A percentile compares a stretch with the other conserved stretches of the same genome.
Conservation (phyloP, 2,329 filamentous ascomycete species). For the Phialophora expanda region DNA sequence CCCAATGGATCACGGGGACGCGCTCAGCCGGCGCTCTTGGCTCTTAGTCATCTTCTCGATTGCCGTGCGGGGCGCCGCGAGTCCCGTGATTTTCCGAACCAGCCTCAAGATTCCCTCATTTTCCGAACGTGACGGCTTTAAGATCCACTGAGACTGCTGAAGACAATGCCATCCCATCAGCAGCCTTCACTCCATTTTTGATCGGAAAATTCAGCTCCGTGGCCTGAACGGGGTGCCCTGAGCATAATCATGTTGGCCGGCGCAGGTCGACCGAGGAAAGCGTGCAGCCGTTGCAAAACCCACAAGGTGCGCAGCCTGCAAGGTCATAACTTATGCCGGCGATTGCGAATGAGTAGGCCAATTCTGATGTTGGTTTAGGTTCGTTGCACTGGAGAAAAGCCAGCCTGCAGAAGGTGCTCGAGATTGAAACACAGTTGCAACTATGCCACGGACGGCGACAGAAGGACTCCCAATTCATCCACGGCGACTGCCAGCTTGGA, state of each 20-base stretch:
- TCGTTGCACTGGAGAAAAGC: conserved; percentile 15
- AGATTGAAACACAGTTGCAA: conserved; percentile 8
- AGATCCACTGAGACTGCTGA: neutral
- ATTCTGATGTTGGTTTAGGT: neutral
- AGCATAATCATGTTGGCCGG: conserved; percentile 18
- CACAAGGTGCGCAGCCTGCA: conserved; percentile 8
- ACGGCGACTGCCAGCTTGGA: neutral
- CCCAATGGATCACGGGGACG: neutral
- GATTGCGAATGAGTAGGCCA: neutral
- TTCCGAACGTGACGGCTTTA: neutral
- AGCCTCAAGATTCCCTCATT: neutral
- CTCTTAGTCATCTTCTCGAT: conserved; percentile 1
- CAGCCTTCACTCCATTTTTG: neutral
- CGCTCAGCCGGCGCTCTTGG: neutral
- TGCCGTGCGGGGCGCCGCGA: neutral
- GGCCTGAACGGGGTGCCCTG: neutral
- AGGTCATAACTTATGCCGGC: neutral
- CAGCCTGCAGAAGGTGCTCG: conserved; percentile 9
- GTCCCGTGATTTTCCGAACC: conserved; percentile 12
- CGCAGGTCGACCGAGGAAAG: conserved; percentile 16
- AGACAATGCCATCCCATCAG: neutral
- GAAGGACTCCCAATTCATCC: neutral
- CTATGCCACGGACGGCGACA: neutral
- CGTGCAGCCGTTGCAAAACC: conserved; percentile 21
- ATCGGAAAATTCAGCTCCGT: conserved; percentile 2